Evolutionary conservation across 495 filamentous ascomycete genomes (phyloP), one percentile per base, ranked within the genome.

Genomic region (Eremomyces bilateralis): DNA sequence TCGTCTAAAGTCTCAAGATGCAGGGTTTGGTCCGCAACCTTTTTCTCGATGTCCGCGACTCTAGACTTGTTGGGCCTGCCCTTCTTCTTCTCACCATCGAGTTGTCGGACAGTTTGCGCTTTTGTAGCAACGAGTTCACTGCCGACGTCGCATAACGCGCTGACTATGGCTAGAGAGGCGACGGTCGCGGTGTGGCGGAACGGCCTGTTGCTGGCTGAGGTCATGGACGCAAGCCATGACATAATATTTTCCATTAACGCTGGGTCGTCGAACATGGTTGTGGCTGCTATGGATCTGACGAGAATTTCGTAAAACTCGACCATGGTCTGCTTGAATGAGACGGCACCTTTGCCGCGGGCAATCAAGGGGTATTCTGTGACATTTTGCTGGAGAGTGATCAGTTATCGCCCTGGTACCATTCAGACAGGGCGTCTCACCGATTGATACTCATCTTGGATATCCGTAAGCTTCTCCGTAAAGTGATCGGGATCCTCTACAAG

Each of bases 181-280:
- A 91, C 65, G 1, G 85, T 91, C 1, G 83, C 73, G 0, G 88
- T 97, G 52, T 95, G 90, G 35, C 88, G 64, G 53, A 97, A 93
- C 3, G 88, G 83, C 15, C 90, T 70, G 27, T 79, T 71, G 1
- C 62, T 56, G 0, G 80, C 77, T 5, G 79, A 84, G 2, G 83
- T 82, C 73, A 95, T 77, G 15, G 74, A 68, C 13, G 71, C 69
- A 20, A 92, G 58, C 90, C 88, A 97, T 35, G 75, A 56, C 39
- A 79, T 64, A 33, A 93, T 65, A 44, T 85, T 91, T 45, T 92
- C 80, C 47, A 88, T 67, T 17, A 95, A 59, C 3, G 67, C 59
- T 16, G 58, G 57, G 37, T 92, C 75, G 27, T 63, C 67, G 59
- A 84, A 85, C 17, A 97, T 51, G 3, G 72, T 73, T 15, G 72